Evolutionary conservation across 1,284 basidiomycete species (phyloP), one percentile per base, ranked within the genome.

Genomic region (Fomes fomentarius): DNA sequence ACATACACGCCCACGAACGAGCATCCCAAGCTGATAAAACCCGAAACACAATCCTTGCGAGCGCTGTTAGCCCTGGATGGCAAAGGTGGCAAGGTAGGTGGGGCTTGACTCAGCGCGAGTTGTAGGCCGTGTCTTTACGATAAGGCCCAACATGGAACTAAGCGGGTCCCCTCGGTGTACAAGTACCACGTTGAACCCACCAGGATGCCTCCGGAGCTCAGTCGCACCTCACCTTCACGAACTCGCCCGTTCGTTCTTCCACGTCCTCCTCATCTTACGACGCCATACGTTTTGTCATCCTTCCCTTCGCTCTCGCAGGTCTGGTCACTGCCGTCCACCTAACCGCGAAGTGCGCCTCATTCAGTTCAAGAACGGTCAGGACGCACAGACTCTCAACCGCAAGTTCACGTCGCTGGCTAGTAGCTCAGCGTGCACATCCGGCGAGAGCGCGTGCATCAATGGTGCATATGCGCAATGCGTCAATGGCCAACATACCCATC

Each of bases 301-400:
- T 66, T 44, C 49, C 55, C 34, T 26, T 63, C 52, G 51, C 59
- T 28, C 56, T 62, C 45, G 57, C 54, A 37, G 57, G 56, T 35
- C 50, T 63, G 17, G 56, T 55, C 31, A 57, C 61, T 11, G 65
- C 64, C 25, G 61, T 58, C n/a, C 57, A 62, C 48, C 30, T 63
- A 28, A 59, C 40, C 40, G 43, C 57, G 45, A 58, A 49, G 46
- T 60, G 56, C 14, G 45, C 52, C 17, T 57, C 55, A 25, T 74
- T 76, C 61, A 64, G 57, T 60, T 71, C 30, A 68, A 74, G 57
- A 80, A 80, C 58, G 79, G 75, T 22, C 61, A 74, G 44, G 74
- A 74, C 40, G 77, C 78, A 2, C 76, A 80, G 61, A 63, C 69
- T 3, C 71, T 77, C 37, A 81, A 82, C 62, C 67, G 70, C 25